phyloP scores from a whole-genome alignment of 1,284 basidiomycete species.

The Heterobasidion occidentale region DNA sequence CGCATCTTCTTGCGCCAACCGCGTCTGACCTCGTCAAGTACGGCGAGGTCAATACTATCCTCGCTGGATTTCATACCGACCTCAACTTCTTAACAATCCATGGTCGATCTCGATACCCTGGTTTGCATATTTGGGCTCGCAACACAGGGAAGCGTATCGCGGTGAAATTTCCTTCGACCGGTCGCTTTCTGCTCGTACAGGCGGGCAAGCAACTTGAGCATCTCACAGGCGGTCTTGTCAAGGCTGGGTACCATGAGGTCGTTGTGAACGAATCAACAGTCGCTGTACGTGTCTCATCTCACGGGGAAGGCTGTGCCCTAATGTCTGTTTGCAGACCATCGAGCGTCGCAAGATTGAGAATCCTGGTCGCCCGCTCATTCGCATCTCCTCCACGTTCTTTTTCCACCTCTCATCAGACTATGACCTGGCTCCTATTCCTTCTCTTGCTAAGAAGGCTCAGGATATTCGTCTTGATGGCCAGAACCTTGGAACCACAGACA shows the following conservation, averaged over 20 bases:
- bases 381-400: slow-evolving; percentile 93
- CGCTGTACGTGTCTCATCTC: not conserved
- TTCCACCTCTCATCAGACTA: slow-evolving; percentile 88
- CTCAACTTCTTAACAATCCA: slow-evolving; percentile 85
- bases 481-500: slow-evolving; percentile 27
- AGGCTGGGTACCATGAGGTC: slow-evolving; percentile 91
- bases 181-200: slow-evolving; percentile 73
- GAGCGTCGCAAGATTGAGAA: slow-evolving; percentile 46
- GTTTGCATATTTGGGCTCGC: slow-evolving; percentile 85
- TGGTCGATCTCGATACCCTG: slow-evolving; percentile 80
- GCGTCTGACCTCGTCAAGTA: slow-evolving; percentile 82
- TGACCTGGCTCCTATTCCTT: slow-evolving; percentile 57
- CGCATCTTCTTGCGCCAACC: slow-evolving; percentile 86
- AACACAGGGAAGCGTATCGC: slow-evolving; percentile 85
- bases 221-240: slow-evolving; percentile 78
- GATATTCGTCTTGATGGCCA: slow-evolving; percentile 28
- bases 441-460: slow-evolving; percentile 39
- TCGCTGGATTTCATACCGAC: slow-evolving; percentile 88
- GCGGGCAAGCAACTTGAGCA: slow-evolving; percentile 92
- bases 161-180: slow-evolving; percentile 71
- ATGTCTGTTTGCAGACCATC: slow-evolving; percentile 46
- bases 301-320: slow-evolving; percentile 4
- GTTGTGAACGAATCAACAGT: slow-evolving; percentile 74
- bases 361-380: slow-evolving; percentile 76
- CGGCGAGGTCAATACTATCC: slow-evolving; percentile 68